Evolutionary conservation across 179 eudicot species (phyloP).

Genomic region (Patellifolia procumbens): DNA sequence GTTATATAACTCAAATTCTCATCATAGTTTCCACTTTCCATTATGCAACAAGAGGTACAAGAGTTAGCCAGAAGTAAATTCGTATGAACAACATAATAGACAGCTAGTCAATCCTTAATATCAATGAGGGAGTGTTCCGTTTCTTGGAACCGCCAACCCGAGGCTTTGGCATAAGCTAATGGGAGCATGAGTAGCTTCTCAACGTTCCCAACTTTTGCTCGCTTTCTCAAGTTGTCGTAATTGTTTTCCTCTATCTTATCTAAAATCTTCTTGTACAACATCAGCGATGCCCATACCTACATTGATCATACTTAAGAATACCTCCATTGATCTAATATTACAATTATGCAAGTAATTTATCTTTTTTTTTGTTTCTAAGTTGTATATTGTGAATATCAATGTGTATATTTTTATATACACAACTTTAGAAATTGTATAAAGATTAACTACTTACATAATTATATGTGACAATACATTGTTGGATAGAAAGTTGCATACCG

Average conservation of each 20-base stretch:
- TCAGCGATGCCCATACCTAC: constrained; percentile 64
- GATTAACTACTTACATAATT: background rate
- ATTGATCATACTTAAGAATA: background rate
- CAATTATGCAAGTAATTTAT: no score
- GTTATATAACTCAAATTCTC: no score
- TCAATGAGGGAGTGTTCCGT: no score
- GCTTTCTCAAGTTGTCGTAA: constrained; percentile 66
- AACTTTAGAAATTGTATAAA: background rate
- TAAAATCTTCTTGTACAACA: constrained; percentile 55
- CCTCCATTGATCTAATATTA: no score
- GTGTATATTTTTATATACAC: no score
- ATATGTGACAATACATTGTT: background rate
- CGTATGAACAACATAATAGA: no score
- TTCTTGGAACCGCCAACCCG: background rate
- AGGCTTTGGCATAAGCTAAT: constrained; percentile 49
- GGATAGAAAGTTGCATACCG: constrained; percentile 42
- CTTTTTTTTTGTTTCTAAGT: no score
- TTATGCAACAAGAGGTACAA: no score
- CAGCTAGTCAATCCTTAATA: no score
- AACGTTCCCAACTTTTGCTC: constrained; percentile 56
- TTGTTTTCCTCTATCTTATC: constrained; percentile 64
- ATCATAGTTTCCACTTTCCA: no score
- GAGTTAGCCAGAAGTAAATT: no score
- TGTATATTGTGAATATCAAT: no score
- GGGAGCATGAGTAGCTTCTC: constrained; percentile 56